phyloP scores from a whole-genome alignment of 2,329 filamentous ascomycete species.

The Talaromyces sp. region DNA sequence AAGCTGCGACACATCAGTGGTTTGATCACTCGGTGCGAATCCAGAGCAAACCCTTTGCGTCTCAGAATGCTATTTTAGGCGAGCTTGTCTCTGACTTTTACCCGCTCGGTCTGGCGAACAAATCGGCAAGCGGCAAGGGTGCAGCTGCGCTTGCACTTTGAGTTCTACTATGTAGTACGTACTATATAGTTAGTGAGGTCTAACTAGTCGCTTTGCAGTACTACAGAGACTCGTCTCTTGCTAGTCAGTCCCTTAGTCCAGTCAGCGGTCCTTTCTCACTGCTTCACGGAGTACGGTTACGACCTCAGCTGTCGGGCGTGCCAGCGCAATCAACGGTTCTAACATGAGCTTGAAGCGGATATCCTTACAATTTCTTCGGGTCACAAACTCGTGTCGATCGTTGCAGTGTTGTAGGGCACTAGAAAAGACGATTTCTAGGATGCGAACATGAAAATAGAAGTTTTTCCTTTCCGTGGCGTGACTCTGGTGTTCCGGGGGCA shows the following conservation, averaged over 20 bases:
- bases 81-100: background rate
- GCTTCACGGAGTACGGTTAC: background rate
- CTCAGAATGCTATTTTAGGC: background rate
- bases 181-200: too few relatives aligned
- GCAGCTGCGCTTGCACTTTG: background rate
- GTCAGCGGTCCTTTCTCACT: background rate
- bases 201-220: too few relatives aligned
- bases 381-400: background rate
- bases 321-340: background rate
- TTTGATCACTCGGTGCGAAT: background rate
- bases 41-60: background rate
- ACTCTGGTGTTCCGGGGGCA: background rate
- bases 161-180: too few relatives aligned
- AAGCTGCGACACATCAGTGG: background rate
- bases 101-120: too few relatives aligned
- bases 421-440: background rate
- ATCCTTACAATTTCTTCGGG: background rate
- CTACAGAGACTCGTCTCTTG: too few relatives aligned
- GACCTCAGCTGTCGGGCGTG: background rate
- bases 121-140: background rate
- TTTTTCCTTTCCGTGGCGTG: too few relatives aligned
- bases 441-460: too few relatives aligned
- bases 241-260: background rate
- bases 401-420: background rate
- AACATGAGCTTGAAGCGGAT: background rate